Conservation (phyloP, 495 filamentous ascomycete species). For the Neurospora tetrasperma region DNA sequence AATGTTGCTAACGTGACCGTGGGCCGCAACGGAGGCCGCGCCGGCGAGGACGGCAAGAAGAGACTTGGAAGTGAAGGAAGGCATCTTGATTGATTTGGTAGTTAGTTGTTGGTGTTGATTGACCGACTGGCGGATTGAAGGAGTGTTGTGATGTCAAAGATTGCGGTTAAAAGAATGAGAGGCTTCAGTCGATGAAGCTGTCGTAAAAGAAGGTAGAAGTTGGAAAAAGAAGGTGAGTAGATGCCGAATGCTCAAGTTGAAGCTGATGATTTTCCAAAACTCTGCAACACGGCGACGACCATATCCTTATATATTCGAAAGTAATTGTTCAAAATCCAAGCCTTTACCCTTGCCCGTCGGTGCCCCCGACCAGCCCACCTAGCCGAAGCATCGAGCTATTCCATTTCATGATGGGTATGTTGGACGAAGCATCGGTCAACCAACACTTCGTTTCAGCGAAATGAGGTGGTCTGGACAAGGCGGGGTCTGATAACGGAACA, state of each 20-base stretch:
- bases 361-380: neutral
- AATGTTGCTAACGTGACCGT: slow-evolving; percentile 51
- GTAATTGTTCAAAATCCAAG: neutral
- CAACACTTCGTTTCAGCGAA: slow-evolving; percentile 13
- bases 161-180: slow-evolving; percentile 17
- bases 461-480: slow-evolving; percentile 7
- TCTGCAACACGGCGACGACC: slow-evolving; percentile 4
- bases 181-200: slow-evolving; percentile 20
- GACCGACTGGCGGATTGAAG: slow-evolving; percentile 1
- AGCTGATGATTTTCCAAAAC: neutral
- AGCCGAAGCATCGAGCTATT: neutral
- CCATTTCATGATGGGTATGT: neutral
- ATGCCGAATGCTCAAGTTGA: slow-evolving; percentile 8
- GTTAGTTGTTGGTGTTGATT: neutral
- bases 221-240: slow-evolving; percentile 12
- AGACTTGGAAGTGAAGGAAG: slow-evolving; percentile 18
- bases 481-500: neutral
- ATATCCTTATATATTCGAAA: neutral
- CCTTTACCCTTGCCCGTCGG: neutral
- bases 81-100: slow-evolving; percentile 13
- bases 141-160: slow-evolving; percentile 1
- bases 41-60: slow-evolving; percentile 36
- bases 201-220: slow-evolving; percentile 11
- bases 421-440: neutral
- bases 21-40: slow-evolving; percentile 44